Conservation (phyloP, 2,329 filamentous ascomycete species). For the Colletotrichum tofieldiae region DNA sequence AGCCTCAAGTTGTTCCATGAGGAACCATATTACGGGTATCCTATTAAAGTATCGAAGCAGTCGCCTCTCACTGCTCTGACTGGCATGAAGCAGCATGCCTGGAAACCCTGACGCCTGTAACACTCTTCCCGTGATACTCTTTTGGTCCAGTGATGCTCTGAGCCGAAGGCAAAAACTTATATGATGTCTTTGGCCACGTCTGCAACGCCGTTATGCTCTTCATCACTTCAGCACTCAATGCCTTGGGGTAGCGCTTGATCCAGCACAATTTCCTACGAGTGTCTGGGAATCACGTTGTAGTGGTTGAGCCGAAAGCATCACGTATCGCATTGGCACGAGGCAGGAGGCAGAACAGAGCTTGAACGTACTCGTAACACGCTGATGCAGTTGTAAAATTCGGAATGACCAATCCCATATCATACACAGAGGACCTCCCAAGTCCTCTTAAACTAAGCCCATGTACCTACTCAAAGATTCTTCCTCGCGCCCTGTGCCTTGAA, state of each 20-base stretch:
- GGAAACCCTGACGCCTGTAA: no score
- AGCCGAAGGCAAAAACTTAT: no score
- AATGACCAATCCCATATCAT: neutral
- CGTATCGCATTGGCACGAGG: neutral
- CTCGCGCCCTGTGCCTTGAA: conserved; percentile 57
- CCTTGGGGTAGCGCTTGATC: neutral
- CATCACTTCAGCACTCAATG: neutral
- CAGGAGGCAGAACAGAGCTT: neutral
- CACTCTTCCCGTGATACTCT: no score
- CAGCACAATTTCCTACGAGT: neutral
- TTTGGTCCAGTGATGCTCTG: no score
- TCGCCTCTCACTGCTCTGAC: no score
- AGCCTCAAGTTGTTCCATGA: no score
- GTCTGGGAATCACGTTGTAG: neutral
- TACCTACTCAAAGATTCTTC: conserved; percentile 47
- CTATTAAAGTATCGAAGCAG: no score
- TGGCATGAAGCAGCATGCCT: no score
- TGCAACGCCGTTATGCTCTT: neutral
- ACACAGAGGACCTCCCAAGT: neutral
- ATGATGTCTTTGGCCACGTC: no score
- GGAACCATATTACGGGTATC: no score
- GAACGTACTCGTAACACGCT: neutral
- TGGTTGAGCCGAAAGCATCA: neutral
- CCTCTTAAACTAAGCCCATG: neutral
- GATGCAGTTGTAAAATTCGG: neutral